A percentile compares a stretch with the other conserved stretches of the same genome.
Evolutionary conservation across 306 rosid genomes (phyloP).

Genomic region (Notholithocarpus densiflorus): DNA sequence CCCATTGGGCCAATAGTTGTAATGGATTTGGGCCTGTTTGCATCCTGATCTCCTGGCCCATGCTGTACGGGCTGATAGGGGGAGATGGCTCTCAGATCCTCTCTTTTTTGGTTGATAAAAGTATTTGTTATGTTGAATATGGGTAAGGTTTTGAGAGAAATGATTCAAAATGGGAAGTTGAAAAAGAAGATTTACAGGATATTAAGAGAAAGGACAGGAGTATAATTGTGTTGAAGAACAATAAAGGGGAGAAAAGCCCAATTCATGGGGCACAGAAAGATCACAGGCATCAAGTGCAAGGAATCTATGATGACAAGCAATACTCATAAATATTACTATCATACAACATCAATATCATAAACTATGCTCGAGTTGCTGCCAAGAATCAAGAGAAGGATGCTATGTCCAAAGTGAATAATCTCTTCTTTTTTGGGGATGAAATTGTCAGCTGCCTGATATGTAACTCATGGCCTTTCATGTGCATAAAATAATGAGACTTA

Average conservation of each 20-base stretch:
- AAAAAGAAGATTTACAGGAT: background rate
- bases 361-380: background rate
- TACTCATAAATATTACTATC: background rate
- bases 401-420: background rate
- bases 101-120: no score
- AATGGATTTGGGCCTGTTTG: no score
- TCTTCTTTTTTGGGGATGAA: background rate
- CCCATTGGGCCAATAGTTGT: no score
- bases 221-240: background rate
- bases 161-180: background rate
- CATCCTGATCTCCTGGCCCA: no score
- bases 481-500: background rate
- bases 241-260: background rate
- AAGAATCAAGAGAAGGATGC: background rate
- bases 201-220: background rate
- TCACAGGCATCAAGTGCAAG: background rate
- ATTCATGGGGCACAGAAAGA: background rate
- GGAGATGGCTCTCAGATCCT: no score
- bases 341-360: background rate
- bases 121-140: background rate
- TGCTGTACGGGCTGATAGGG: no score
- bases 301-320: background rate
- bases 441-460: background rate
- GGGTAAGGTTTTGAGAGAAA: background rate
- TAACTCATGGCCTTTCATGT: background rate